phyloP scores from a whole-genome alignment of 768 basidiomycete genomes.

The Pisolithus sp. region DNA sequence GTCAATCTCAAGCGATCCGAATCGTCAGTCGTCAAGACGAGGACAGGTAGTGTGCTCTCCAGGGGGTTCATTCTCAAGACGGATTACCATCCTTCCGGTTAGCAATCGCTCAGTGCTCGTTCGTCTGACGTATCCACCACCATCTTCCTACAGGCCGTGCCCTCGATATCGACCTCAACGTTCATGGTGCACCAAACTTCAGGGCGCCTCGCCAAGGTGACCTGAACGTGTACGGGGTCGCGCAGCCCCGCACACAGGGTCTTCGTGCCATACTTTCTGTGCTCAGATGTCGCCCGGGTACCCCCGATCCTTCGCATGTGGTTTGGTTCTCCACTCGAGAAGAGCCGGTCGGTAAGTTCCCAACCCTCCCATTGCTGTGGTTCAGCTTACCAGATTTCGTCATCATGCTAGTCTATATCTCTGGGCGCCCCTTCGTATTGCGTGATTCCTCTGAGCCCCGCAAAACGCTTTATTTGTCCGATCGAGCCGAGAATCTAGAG shows the following conservation, averaged over 20 bases:
- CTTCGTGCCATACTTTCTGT: slow-evolving; percentile 85
- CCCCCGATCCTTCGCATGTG: slow-evolving; percentile 59
- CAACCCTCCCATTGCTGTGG: background rate
- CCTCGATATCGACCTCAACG: slow-evolving; percentile 81
- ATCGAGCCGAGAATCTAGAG: slow-evolving; percentile 92
- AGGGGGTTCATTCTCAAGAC: slow-evolving; percentile 93
- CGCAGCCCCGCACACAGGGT: slow-evolving; percentile 91
- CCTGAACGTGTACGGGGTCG: slow-evolving; percentile 91
- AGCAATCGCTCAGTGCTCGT: slow-evolving; percentile 8
- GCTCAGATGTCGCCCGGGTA: slow-evolving; percentile 66
- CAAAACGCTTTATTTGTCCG: slow-evolving; percentile 71
- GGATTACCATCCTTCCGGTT: slow-evolving; percentile 79
- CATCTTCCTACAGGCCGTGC: slow-evolving; percentile 56
- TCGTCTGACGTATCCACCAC: slow-evolving; percentile 3
- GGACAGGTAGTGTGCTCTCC: slow-evolving; percentile 77
- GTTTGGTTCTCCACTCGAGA: slow-evolving; percentile 98
- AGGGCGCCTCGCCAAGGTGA: slow-evolving; percentile 71
- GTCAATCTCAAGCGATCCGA: slow-evolving; percentile 58
- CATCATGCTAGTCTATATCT: slow-evolving; percentile 63
- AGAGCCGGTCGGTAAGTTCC: slow-evolving; percentile 77
- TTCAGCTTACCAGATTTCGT: background rate
- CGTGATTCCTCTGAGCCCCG: slow-evolving; percentile 82
- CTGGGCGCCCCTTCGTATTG: slow-evolving; percentile 88
- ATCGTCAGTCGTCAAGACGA: slow-evolving; percentile 73
- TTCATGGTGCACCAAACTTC: slow-evolving; percentile 96